Base-by-base conservation (phyloP, 805 yeast species). In the Yamadazyma sp. region DNA sequence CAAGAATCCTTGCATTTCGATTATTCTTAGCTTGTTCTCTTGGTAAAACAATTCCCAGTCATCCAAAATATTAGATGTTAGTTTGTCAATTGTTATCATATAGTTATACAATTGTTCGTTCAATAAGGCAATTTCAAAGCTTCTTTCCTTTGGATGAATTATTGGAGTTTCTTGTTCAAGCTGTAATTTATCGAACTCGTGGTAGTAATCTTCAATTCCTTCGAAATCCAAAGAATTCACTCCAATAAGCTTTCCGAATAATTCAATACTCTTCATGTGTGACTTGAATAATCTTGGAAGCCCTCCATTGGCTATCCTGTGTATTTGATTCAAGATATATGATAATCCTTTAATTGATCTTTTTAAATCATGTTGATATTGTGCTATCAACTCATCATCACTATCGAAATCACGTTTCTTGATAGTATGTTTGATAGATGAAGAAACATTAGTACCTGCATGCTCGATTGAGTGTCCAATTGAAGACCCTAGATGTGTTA, bases 331-430 rank as follows among this genome's bases (percentile, higher is more conserved):
- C 7, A 38, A 41, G 13, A 74, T 40, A 39, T 57, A 74, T 30
- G 63, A 62, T 24, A 75, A 49, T 1, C 76, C 80, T 14, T 67
- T 64, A 20, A 66, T 50, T 1, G 73, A 57, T 4, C 55, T 47
- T 32, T 61, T 56, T 7, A 72, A 44, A 42, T 72, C 76, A 38
- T 67, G 63, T 36, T 64, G 65, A 61, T 74, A 73, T 30, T 58
- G 60, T n/a, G 47, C 43, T 8, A 70, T 52, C 10, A 59, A 43
- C 22, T 60, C 62, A 44, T 72, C 76, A 36, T 69, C 73, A 4
- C 44, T 37, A 34, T 52, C 54, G 21, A 27, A 35, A 12, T 25
- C 13, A 13, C 35, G 37, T 28, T 31, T 40, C 16, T 35, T 20
- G 28, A 42, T 16, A 26, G 41, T 36, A 15, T 43, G 38, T 38